Conservation (phyloP, 2,329 filamentous ascomycete genomes). For the Xylaria sp. region DNA sequence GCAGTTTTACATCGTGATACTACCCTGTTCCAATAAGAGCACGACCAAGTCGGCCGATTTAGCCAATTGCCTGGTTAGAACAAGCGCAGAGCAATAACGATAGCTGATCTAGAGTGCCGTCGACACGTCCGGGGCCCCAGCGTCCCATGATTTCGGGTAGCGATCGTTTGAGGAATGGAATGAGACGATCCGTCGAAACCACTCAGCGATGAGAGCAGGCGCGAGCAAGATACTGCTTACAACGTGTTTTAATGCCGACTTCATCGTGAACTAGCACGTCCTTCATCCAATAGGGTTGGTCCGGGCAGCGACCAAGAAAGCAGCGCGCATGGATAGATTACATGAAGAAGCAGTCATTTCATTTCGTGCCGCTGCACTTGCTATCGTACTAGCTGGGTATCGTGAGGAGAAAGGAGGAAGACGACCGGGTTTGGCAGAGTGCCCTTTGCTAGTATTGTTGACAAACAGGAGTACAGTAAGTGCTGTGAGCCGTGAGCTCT, state of each 20-base stretch:
- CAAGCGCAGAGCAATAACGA: conserved; percentile 17
- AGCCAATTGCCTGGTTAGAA: conserved; percentile 41
- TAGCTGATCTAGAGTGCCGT: conserved; percentile 15
- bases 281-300: conserved; percentile 24
- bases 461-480: not conserved
- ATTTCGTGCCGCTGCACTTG: not conserved
- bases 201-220: conserved; percentile 11
- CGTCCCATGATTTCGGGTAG: conserved; percentile 20
- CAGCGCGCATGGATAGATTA: conserved; percentile 15
- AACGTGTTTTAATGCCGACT: conserved; percentile 1
- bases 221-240: not conserved
- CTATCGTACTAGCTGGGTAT: not conserved
- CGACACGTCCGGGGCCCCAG: conserved; percentile 8
- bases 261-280: conserved; percentile 14
- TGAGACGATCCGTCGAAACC: conserved; percentile 32
- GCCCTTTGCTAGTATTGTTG: not conserved
- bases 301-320: conserved; percentile 3
- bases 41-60: conserved; percentile 38
- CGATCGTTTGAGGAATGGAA: conserved; percentile 33
- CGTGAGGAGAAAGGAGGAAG: not conserved
- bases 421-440: not conserved
- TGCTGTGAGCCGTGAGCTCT: not conserved
- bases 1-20: conserved; percentile 35
- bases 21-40: conserved; percentile 34
- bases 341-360: not conserved